Percentiles rank a stretch among this genome's conserved stretches.
Conservation (phyloP, 148 eudicot genomes). For the Arctostaphylos glauca region DNA sequence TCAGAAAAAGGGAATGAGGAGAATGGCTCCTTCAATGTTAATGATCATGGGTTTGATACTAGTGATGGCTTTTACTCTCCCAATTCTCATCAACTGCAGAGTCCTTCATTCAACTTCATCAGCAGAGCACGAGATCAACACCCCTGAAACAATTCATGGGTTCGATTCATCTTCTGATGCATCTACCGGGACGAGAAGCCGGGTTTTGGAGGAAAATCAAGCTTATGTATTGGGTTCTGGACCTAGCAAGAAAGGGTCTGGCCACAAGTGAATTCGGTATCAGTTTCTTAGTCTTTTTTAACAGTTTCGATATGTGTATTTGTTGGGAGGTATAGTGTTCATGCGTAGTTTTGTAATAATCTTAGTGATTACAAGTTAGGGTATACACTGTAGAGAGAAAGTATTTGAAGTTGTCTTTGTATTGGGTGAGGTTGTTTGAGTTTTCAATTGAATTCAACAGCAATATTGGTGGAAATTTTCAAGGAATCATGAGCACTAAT, state of each 20-base stretch:
- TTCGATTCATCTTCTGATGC: not conserved
- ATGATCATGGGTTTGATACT: not conserved
- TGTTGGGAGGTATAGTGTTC: not conserved
- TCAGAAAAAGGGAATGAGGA: not conserved
- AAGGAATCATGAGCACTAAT: not conserved
- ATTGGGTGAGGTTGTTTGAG: not conserved
- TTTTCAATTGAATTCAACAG: not conserved
- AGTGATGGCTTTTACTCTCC: not conserved
- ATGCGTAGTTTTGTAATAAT: not conserved
- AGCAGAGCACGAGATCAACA: not conserved
- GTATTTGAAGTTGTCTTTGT: not conserved
- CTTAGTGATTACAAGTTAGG: not conserved
- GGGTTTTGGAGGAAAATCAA: not conserved
- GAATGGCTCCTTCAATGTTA: not conserved
- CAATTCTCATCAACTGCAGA: slow-evolving; percentile 10
- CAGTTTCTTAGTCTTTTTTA: not conserved
- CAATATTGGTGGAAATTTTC: not conserved
- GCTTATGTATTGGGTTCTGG: slow-evolving; percentile 16
- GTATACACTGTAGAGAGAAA: not conserved
- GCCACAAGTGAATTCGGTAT: slow-evolving; percentile 22
- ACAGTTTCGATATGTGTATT: not conserved
- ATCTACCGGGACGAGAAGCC: not conserved
- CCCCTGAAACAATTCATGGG: slow-evolving; percentile 5
- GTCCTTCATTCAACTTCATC: slow-evolving; percentile 16
- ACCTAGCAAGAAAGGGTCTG: slow-evolving; percentile 28